Evolutionary conservation across 2,329 filamentous ascomycete genomes (phyloP), one percentile per base, ranked within the genome.

Genomic region (Aspergillus brunneoviolaceus): DNA sequence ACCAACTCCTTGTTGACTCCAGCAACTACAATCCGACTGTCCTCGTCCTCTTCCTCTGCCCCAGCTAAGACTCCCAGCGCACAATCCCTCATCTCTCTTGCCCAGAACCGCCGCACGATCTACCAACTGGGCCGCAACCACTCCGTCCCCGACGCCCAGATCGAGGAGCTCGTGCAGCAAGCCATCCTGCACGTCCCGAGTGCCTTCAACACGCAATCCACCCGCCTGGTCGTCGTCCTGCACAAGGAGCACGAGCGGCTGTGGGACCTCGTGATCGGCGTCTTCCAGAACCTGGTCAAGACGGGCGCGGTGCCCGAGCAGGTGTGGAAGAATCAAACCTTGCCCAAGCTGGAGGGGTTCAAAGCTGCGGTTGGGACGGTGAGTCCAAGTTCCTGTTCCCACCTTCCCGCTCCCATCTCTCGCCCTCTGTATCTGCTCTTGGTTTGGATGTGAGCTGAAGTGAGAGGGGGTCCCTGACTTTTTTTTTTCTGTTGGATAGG

Each of bases 141-240:
- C 54, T 70, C 74, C 35, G 71, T 76, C 42, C 60, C 72, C 4
- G 75, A 78, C 63, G 66, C 70, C 39, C 67, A 73, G 64, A 68
- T 78, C 59, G 70, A 76, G 53, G 69, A 72, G 52, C 69, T 78
- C 31, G 73, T 78, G 39, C 70, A 76, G 56, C 64, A 70, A 12
- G 82, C 86, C 57, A 81, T 95, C 67, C 80, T 86, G 61, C 82
- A 92, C 75, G 83, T 89, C 1, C 93, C 93, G 48, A 89, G 86
- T 55, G 87, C 88, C 65, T 97, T 96, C 88, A 96, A 97, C 86
- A 90, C 87, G 48, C 93, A 96, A 81, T 87, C 87, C 67, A 89
- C 90, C 67, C 88, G 93, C 61, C 79, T 89, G 60, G 84, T 96
- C 51, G 84, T 96, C 55, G 85, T 97, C 57, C 83, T 95, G 71